Evolutionary conservation across 345 rosid genomes (phyloP).

Genomic region (Arabidopsis thaliana): TAIR10.1 NC_003075.7:2492501-2493000

Average conservation of each 20-base stretch:
- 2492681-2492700: background rate
- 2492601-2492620: background rate
- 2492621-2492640: conserved; percentile 11
- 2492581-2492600: background rate
- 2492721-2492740: conserved; percentile 97
- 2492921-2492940: conserved; percentile 98
- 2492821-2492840: conserved; percentile 27
- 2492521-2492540: conserved; percentile 1
- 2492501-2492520: conserved; percentile 12
- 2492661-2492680: background rate
- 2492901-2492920: conserved; percentile 99
- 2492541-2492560: conserved; percentile 4
- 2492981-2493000: conserved; percentile 17
- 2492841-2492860: conserved; percentile 77
- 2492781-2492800: conserved; percentile 21
- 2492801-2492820: conserved; percentile 27
- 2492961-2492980: conserved; percentile 34
- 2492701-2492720: conserved; percentile 99
- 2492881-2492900: conserved; percentile 91
- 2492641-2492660: conserved; percentile 20
- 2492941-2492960: conserved; percentile 73
- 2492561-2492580: conserved; percentile 4
- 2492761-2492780: conserved; percentile 57
- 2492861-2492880: conserved; percentile 98
- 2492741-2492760: conserved; percentile 95